These are phyloP conservation scores for Pestalotiopsis sp. DNA, from an alignment of 2,329 filamentous ascomycete genomes.

Conservation along the genomic window DNA sequence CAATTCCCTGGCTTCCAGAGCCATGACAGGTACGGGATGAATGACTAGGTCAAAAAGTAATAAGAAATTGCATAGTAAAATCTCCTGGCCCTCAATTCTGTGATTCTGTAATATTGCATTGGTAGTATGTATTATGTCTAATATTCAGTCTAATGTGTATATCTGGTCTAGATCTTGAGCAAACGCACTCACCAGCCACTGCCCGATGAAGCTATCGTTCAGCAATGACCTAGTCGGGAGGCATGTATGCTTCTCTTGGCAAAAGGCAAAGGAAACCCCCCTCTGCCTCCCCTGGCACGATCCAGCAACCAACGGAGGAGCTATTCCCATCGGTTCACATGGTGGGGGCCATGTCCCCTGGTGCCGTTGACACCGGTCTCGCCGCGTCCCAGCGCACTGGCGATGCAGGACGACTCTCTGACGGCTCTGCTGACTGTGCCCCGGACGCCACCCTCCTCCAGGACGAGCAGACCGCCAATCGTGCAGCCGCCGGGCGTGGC, in stretches of 20 bases:
- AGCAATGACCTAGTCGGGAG: neutral
- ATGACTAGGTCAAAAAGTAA: too few relatives aligned
- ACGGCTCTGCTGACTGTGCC: slow-evolving; percentile 70
- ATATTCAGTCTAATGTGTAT: neutral
- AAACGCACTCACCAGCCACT: neutral
- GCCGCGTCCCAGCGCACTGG: slow-evolving; percentile 65
- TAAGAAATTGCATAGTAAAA: neutral
- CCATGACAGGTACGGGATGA: too few relatives aligned
- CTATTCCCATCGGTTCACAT: slow-evolving; percentile 1
- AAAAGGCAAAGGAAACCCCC: neutral
- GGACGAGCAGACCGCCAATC: slow-evolving; percentile 71
- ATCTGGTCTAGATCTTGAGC: neutral
- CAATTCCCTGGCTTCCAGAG: too few relatives aligned
- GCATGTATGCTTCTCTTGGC: neutral
- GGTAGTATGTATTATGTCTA: neutral
- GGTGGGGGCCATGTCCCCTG: slow-evolving; percentile 19
- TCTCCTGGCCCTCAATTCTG: neutral
- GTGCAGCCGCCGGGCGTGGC: slow-evolving; percentile 78
- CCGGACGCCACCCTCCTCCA: slow-evolving; percentile 74
- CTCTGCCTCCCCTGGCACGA: neutral
- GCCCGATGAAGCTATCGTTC: neutral
- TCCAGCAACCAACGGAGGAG: neutral
- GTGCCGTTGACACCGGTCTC: slow-evolving; percentile 51
- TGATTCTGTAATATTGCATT: neutral
- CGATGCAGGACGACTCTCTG: slow-evolving; percentile 70